phyloP scores from a whole-genome alignment of 1,284 basidiomycete species.

The Fomitopsis pinicola region DNA sequence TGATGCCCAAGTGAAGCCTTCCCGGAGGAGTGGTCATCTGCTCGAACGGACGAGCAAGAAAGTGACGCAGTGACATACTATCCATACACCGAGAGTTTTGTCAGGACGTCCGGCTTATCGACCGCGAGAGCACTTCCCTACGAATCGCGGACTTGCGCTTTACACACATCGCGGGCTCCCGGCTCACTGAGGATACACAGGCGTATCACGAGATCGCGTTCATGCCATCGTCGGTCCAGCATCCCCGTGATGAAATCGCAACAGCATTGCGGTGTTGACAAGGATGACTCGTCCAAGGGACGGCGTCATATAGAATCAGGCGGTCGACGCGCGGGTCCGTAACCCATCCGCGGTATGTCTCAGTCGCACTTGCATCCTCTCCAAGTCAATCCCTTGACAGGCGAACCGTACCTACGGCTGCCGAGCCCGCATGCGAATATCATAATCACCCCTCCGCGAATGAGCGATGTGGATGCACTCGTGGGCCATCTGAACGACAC shows the following conservation, averaged over 20 bases:
- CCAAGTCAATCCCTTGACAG: constrained; percentile 17
- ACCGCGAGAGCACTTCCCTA: too few relatives aligned
- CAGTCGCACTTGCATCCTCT: constrained; percentile 17
- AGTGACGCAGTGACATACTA: constrained; percentile 23
- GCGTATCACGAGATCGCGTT: too few relatives aligned
- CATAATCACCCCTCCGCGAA: constrained; percentile 55
- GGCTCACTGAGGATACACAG: too few relatives aligned
- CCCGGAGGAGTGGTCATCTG: too few relatives aligned
- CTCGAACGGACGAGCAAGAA: constrained; percentile 4
- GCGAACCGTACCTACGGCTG: constrained; percentile 24
- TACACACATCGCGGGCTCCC: too few relatives aligned
- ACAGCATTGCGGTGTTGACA: too few relatives aligned
- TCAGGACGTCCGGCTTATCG: constrained; percentile 25
- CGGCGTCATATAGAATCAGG: neutral
- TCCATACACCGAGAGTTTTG: constrained; percentile 24
- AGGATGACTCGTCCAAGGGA: neutral
- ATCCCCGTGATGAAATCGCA: too few relatives aligned
- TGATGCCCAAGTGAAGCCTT: too few relatives aligned
- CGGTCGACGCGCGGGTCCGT: neutral
- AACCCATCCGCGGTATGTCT: constrained; percentile 4
- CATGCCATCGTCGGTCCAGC: too few relatives aligned
- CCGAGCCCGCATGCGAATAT: constrained; percentile 43
- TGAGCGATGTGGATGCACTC: constrained; percentile 35
- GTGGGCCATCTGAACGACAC: constrained; percentile 46
- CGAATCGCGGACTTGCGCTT: too few relatives aligned